Evolutionary conservation across 2,329 filamentous ascomycete genomes (phyloP), one percentile per base, ranked within the genome.

Genomic region (Raffaelea deltoideospora): DNA sequence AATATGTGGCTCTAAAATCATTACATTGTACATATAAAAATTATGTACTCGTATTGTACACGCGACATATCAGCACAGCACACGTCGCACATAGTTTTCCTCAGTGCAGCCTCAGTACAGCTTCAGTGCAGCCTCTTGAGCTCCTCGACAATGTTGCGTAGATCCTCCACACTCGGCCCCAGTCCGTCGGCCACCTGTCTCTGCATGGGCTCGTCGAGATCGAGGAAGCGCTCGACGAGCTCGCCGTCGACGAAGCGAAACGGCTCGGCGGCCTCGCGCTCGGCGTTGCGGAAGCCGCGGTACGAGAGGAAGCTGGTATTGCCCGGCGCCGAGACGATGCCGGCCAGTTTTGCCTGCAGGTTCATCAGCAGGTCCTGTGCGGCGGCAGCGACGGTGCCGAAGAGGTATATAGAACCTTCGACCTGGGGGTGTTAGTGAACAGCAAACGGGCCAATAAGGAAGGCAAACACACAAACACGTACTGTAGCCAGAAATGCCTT

Each of bases 231-330:
- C 58, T 96, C 88, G 11, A 98, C 66, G 48, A 96, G 64, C 53
- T 95, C 88, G 0, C 88, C 90, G 50, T 98, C 90, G 11, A 98
- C 72, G 49, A 96, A 96, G 2, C 88, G 69, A 50, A 75, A 82
- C 0, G 90, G 88, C 28, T 79, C 83, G 1, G 81, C 76, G 0
- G 73, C 71, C 41, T 81, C 72, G 15, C 77, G 64, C 20, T 79
- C 76, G 19, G 73, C 64, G 37, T 76, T 92, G 42, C 75, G 75
- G 60, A 88, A 93, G 0, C 80, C 80, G n/a, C 90, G 72, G 61
- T 83, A 98, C 18, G 67, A 64, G 28, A 75, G 71, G 54, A 94
- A 96, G 0, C 76, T 67, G 34, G 93, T 71, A 33, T 76, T 63
- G 0, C 90, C 90, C 0, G 80, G 71, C 1, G 73, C 76, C 26